These are phyloP conservation scores for Fraxinus angustifolia DNA, from an alignment of 305 asterid species.

Conservation along the genomic window DNA sequence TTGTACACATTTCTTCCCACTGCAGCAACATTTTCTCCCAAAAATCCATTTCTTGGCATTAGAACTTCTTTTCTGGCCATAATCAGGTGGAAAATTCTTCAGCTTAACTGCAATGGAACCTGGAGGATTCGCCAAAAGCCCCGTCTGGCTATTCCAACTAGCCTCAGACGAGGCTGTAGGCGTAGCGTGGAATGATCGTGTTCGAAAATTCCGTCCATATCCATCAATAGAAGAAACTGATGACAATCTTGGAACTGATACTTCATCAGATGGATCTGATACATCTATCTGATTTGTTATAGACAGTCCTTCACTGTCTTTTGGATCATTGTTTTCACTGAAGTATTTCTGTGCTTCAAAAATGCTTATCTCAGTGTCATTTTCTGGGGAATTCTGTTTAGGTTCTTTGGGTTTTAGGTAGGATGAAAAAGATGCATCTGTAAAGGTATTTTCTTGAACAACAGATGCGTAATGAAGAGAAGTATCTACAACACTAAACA, in stretches of 20 bases:
- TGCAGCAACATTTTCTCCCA: slow-evolving; percentile 68
- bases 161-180: slow-evolving; percentile 49
- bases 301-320: slow-evolving; percentile 1
- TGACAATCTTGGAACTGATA: slow-evolving; percentile 19
- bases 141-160: slow-evolving; percentile 47
- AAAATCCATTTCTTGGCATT: slow-evolving; percentile 47
- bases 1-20: slow-evolving; percentile 60
- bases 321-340: slow-evolving; percentile 38
- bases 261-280: slow-evolving; percentile 6
- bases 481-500: slow-evolving; percentile 20
- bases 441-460: not conserved
- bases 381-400: not conserved
- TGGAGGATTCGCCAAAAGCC: slow-evolving; percentile 32
- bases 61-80: slow-evolving; percentile 22
- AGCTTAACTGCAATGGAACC: slow-evolving; percentile 37
- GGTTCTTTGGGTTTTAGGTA: slow-evolving; percentile 25
- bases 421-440: slow-evolving; percentile 34
- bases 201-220: slow-evolving; percentile 22
- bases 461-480: slow-evolving; percentile 22
- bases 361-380: slow-evolving; percentile 54
- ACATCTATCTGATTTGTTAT: not conserved
- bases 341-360: slow-evolving; percentile 82
- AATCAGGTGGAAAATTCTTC: slow-evolving; percentile 28
- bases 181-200: slow-evolving; percentile 32
- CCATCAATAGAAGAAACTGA: slow-evolving; percentile 29